These are phyloP conservation scores for Echium plantagineum DNA, from an alignment of 257 asterid species.

Conservation along the genomic window DNA sequence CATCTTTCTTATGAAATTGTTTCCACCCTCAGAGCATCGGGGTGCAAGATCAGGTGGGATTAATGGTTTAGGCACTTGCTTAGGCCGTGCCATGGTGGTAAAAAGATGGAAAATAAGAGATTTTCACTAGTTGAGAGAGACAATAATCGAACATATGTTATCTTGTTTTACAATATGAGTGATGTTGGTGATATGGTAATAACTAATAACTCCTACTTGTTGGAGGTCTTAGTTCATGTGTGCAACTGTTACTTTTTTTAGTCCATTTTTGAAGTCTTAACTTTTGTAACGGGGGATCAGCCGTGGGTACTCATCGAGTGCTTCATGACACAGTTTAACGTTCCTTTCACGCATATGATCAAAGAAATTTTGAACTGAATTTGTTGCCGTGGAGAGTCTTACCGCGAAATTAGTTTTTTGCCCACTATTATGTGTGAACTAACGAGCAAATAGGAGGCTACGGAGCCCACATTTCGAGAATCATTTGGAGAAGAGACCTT, in stretches of 20 bases:
- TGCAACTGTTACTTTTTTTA: no score
- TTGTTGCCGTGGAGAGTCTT: no score
- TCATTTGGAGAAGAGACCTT: constrained; percentile 3
- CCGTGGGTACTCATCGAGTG: no score
- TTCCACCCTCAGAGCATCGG: constrained; percentile 30
- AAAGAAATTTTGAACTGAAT: no score
- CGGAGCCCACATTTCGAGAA: constrained; percentile 12
- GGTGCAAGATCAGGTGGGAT: constrained; percentile 78
- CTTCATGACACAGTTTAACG: no score
- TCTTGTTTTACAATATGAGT: not conserved
- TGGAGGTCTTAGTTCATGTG: not conserved
- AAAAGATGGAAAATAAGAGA: not conserved
- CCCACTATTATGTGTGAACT: constrained; percentile 2
- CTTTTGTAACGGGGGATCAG: no score
- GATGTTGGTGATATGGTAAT: no score
- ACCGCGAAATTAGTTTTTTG: no score
- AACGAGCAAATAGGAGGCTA: not conserved
- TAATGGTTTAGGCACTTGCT: not conserved
- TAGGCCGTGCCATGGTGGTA: not conserved
- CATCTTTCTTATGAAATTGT: constrained; percentile 38
- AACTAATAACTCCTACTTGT: no score
- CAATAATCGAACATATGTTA: not conserved
- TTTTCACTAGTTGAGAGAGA: not conserved
- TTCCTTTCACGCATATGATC: no score
- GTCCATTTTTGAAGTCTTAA: no score